These are phyloP conservation scores for Colletotrichum abscissum DNA, from an alignment of 2,329 filamentous ascomycete genomes.

Conservation along the genomic window DNA sequence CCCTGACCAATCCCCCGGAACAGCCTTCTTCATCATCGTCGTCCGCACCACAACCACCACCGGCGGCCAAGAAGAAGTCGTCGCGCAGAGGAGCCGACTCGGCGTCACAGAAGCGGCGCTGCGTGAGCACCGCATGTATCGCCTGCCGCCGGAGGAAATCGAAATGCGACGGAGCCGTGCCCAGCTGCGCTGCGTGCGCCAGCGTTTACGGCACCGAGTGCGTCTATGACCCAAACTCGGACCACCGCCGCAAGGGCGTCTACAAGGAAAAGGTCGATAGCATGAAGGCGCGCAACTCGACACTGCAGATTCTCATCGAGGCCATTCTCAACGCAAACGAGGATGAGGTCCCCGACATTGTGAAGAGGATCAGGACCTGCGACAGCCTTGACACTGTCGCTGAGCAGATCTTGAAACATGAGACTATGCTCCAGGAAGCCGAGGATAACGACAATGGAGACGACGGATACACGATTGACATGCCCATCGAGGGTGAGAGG, in stretches of 20 bases:
- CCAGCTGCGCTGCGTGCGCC: slow-evolving; percentile 94
- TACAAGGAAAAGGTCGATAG: slow-evolving; percentile 94
- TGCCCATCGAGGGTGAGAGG: slow-evolving; percentile 70
- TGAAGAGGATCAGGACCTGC: slow-evolving; percentile 89
- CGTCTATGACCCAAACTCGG: slow-evolving; percentile 95
- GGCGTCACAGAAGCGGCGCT: slow-evolving; percentile 73
- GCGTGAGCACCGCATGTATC: slow-evolving; percentile 87
- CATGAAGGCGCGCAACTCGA: slow-evolving; percentile 87
- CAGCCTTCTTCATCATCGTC: slow-evolving; percentile 1
- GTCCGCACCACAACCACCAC: slow-evolving; percentile 5
- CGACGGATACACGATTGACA: slow-evolving; percentile 53
- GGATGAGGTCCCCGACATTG: slow-evolving; percentile 83
- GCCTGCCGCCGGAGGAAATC: slow-evolving; percentile 83
- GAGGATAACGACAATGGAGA: slow-evolving; percentile 54
- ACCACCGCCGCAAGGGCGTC: slow-evolving; percentile 95
- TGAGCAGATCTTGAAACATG: slow-evolving; percentile 62
- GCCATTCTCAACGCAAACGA: slow-evolving; percentile 92
- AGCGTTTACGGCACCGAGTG: slow-evolving; percentile 93
- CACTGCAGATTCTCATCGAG: slow-evolving; percentile 91
- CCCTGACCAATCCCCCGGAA: neutral
- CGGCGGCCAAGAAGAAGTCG: slow-evolving; percentile 56
- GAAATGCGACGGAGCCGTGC: slow-evolving; percentile 92
- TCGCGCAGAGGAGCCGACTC: slow-evolving; percentile 61
- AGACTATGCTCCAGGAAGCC: slow-evolving; percentile 46
- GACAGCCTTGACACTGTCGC: slow-evolving; percentile 72